Conservation (phyloP, 2,329 filamentous ascomycete genomes). For the Colletotrichum brevisporum region DNA sequence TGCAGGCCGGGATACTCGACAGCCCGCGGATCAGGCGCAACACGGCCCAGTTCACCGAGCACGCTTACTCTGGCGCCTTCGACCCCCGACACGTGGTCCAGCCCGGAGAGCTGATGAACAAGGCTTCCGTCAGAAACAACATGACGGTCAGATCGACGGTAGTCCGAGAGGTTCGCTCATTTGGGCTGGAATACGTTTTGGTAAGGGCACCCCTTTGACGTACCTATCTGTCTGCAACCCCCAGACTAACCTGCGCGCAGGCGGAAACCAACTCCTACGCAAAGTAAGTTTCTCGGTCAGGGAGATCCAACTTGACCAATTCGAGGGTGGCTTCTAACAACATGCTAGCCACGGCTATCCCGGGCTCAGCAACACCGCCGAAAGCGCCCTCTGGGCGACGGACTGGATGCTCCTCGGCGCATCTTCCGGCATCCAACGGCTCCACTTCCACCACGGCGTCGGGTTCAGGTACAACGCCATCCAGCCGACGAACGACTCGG, state of each 20-base stretch:
- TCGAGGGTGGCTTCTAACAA: too few species aligned
- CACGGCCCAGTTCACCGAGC: constrained; percentile 3
- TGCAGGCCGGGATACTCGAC: background rate
- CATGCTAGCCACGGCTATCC: constrained; percentile 1
- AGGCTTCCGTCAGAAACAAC: background rate
- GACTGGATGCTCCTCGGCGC: constrained; percentile 19
- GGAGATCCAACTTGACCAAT: too few species aligned
- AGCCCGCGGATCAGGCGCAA: background rate
- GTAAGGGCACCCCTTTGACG: background rate
- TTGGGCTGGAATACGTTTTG: constrained; percentile 7
- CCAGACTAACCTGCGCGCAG: background rate
- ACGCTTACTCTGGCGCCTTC: constrained; percentile 13
- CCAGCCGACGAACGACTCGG: constrained; percentile 13
- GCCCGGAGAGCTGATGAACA: constrained; percentile 9
- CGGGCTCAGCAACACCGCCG: constrained; percentile 9
- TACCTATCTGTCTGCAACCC: too few species aligned
- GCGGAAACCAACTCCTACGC: constrained; percentile 11
- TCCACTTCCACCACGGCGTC: constrained; percentile 17
- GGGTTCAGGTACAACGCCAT: constrained; percentile 14
- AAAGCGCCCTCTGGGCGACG: constrained; percentile 11
- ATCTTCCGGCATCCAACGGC: background rate
- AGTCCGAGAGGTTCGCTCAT: background rate
- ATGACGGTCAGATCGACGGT: constrained; percentile 2
- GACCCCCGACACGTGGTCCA: background rate
- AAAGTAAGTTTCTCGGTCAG: constrained; percentile 9